A percentile compares a stretch with the other conserved stretches of the same genome.
Evolutionary conservation across 1,139 yeast species (phyloP).

Genomic region (Candida sanyaensis): DNA sequence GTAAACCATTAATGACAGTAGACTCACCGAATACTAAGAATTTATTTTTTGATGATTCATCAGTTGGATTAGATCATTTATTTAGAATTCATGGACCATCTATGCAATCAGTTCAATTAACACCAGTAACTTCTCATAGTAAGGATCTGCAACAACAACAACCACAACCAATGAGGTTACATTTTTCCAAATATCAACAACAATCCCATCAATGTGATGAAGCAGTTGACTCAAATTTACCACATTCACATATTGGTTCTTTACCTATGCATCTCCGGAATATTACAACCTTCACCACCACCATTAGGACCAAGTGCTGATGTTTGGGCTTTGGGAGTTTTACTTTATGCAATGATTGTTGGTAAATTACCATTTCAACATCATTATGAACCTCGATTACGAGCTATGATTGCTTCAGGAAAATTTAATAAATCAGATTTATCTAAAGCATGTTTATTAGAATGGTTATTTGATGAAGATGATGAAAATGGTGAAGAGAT

Average conservation of each 20-base stretch:
- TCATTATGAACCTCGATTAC: slow-evolving; percentile 73
- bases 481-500: slow-evolving; percentile 16
- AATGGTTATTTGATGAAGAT: slow-evolving; percentile 24
- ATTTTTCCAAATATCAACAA: slow-evolving; percentile 5
- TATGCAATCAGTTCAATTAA: slow-evolving; percentile 33
- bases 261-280: slow-evolving; percentile 92
- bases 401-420: slow-evolving; percentile 72
- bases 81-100: slow-evolving; percentile 37
- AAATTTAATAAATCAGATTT: slow-evolving; percentile 54
- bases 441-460: slow-evolving; percentile 30
- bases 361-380: slow-evolving; percentile 85
- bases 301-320: slow-evolving; percentile 77
- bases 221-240: slow-evolving; percentile 40
- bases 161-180: not conserved
- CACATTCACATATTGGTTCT: slow-evolving; percentile 79
- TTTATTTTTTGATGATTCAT: slow-evolving; percentile 29
- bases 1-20: slow-evolving; percentile 39
- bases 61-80: slow-evolving; percentile 32
- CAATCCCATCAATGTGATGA: slow-evolving; percentile 1
- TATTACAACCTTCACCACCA: slow-evolving; percentile 65
- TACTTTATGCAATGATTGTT: slow-evolving; percentile 68
- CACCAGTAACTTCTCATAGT: slow-evolving; percentile 28
- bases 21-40: slow-evolving; percentile 26
- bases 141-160: not conserved
- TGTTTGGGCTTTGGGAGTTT: slow-evolving; percentile 89